These are phyloP conservation scores for Celoporthe dispersa DNA, from an alignment of 2,329 filamentous ascomycete genomes.

Conservation along the genomic window DNA sequence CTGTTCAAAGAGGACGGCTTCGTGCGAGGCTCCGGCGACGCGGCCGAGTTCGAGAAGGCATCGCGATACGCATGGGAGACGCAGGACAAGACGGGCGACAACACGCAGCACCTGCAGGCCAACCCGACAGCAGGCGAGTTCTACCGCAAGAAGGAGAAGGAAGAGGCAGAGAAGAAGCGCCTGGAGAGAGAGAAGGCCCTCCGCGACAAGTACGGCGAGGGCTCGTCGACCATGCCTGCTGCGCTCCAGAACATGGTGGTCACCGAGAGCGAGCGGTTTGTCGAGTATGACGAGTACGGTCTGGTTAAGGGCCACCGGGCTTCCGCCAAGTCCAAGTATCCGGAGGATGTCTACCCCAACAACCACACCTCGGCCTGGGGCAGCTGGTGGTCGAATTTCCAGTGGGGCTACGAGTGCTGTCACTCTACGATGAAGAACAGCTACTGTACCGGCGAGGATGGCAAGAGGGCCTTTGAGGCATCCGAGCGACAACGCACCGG, in stretches of 20 bases:
- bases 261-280: slow-evolving; percentile 81
- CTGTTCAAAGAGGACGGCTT: slow-evolving; percentile 94
- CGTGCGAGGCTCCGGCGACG: slow-evolving; percentile 85
- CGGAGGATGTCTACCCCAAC: slow-evolving; percentile 84
- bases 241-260: slow-evolving; percentile 70
- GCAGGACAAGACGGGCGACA: slow-evolving; percentile 79
- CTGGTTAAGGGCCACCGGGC: slow-evolving; percentile 85
- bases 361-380: slow-evolving; percentile 95
- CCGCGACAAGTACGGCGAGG: slow-evolving; percentile 80
- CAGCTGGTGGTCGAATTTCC: slow-evolving; percentile 95
- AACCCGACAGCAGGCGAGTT: slow-evolving; percentile 94
- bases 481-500: slow-evolving; percentile 66
- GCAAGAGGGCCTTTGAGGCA: slow-evolving; percentile 79
- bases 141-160: slow-evolving; percentile 76
- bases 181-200: slow-evolving; percentile 71
- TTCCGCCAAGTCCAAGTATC: slow-evolving; percentile 84
- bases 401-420: slow-evolving; percentile 96
- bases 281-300: slow-evolving; percentile 93
- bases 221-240: slow-evolving; percentile 59
- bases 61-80: slow-evolving; percentile 94
- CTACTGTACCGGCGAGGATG: slow-evolving; percentile 93
- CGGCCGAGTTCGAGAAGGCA: slow-evolving; percentile 87
- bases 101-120: slow-evolving; percentile 87
- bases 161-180: slow-evolving; percentile 72
- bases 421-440: slow-evolving; percentile 94